A percentile compares a stretch with the other conserved stretches of the same genome.
These are phyloP conservation scores for Acanthamoeba quina DNA, from an alignment of 208 protist genomes.

Conservation along the genomic window DNA sequence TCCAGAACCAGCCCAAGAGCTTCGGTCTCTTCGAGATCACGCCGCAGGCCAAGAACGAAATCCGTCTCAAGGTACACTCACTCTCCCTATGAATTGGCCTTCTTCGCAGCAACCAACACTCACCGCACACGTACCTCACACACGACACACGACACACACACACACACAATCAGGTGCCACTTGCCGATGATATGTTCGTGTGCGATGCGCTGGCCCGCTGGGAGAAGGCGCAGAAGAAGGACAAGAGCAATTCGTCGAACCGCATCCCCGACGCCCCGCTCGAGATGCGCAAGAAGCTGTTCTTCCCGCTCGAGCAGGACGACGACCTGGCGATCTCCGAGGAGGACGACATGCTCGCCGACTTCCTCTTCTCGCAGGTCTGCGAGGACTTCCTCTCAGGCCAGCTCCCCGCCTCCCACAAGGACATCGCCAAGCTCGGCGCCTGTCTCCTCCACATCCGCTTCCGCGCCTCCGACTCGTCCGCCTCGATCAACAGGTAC, in stretches of 20 bases:
- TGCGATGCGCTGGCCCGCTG: conserved; percentile 51
- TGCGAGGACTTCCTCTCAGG: conserved; percentile 45
- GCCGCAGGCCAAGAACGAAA: conserved; percentile 35
- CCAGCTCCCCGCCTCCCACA: background rate
- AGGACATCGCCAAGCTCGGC: conserved; percentile 4
- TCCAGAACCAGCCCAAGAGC: conserved; percentile 49
- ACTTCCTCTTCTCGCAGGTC: conserved; percentile 65
- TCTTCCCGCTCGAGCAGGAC: conserved; percentile 1
- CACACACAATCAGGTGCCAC: background rate
- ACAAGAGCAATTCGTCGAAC: background rate
- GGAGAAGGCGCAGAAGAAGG: conserved; percentile 47
- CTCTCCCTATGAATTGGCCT: background rate
- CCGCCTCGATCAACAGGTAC: conserved; percentile 17
- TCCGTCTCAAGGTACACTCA: background rate
- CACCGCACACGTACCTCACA: too few relatives aligned
- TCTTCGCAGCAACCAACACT: background rate
- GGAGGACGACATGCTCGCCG: conserved; percentile 45
- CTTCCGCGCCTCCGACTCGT: background rate
- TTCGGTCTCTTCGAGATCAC: conserved; percentile 49
- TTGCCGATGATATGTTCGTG: conserved; percentile 17
- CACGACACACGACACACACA: background rate
- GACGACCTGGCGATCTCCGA: background rate
- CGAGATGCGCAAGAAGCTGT: conserved; percentile 58
- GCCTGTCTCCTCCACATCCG: conserved; percentile 9
- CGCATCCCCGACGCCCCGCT: conserved; percentile 14